These are phyloP conservation scores for Kwoniella pini DNA, from an alignment of 768 basidiomycete genomes.

Conservation along the genomic window DNA sequence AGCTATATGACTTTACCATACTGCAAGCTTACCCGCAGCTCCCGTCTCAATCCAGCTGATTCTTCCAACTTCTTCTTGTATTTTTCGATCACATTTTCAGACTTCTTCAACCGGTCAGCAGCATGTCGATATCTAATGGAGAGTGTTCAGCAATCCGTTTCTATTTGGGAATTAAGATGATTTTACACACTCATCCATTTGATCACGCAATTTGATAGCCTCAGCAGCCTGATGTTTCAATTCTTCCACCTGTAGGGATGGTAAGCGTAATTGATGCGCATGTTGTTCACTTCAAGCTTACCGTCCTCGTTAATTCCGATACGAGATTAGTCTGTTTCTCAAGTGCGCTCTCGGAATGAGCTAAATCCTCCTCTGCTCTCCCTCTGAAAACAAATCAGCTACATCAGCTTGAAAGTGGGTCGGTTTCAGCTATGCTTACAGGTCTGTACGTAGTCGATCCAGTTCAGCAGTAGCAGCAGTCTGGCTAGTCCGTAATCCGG, in stretches of 20 bases:
- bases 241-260: constrained; percentile 63
- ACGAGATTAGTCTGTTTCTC: constrained; percentile 73
- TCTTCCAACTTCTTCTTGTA: constrained; percentile 98
- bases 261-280: not conserved
- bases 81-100: constrained; percentile 97
- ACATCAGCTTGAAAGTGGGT: not conserved
- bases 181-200: constrained; percentile 86
- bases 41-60: constrained; percentile 65
- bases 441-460: constrained; percentile 73
- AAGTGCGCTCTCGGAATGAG: constrained; percentile 75
- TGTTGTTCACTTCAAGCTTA: constrained; percentile 20
- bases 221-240: constrained; percentile 75
- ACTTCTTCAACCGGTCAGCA: constrained; percentile 86
- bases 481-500: constrained; percentile 66
- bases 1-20: not conserved
- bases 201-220: constrained; percentile 78
- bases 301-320: constrained; percentile 72
- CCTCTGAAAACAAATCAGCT: constrained; percentile 60
- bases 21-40: constrained; percentile 54
- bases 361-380: constrained; percentile 90
- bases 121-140: constrained; percentile 79
- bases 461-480: constrained; percentile 78
- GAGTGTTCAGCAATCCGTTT: not conserved
- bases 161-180: not conserved
- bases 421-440: constrained; percentile 70